Conservation (phyloP, 108 stramenopile genomes). For the Cylindrotheca fusiformis region DNA sequence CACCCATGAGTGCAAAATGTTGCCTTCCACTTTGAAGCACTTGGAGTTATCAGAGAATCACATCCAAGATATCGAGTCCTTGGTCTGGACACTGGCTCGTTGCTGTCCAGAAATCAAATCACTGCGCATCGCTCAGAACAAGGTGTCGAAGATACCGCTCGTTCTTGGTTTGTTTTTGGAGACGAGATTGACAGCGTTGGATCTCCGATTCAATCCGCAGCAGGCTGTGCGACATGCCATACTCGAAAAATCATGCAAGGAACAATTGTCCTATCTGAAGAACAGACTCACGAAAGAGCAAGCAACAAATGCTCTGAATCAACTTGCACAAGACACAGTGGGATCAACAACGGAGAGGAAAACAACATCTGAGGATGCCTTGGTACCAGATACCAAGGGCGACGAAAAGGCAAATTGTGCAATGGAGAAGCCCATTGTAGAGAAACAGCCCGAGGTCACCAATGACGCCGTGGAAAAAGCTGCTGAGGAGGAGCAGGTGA, state of each 20-base stretch:
- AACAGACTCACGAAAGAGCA: conserved; percentile 31
- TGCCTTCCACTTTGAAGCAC: conserved; percentile 9
- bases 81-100: conserved; percentile 4
- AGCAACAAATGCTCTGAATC: background rate
- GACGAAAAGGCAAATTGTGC: background rate
- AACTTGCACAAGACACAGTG: background rate
- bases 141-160: conserved; percentile 18
- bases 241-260: conserved; percentile 18
- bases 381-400: background rate
- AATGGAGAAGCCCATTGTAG: background rate
- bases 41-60: conserved; percentile 36
- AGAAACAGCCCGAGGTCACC: background rate
- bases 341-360: background rate
- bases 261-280: conserved; percentile 27
- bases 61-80: conserved; percentile 25
- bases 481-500: background rate
- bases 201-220: conserved; percentile 44
- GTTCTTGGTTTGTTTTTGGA: conserved; percentile 26
- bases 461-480: background rate
- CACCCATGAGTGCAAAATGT: conserved; percentile 9
- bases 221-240: conserved; percentile 18
- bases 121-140: conserved; percentile 23
- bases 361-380: background rate
- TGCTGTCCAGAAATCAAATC: conserved; percentile 19
- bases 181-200: conserved; percentile 12